phyloP scores from a whole-genome alignment of 2,329 filamentous ascomycete species.

The Coniochaeta sp. region DNA sequence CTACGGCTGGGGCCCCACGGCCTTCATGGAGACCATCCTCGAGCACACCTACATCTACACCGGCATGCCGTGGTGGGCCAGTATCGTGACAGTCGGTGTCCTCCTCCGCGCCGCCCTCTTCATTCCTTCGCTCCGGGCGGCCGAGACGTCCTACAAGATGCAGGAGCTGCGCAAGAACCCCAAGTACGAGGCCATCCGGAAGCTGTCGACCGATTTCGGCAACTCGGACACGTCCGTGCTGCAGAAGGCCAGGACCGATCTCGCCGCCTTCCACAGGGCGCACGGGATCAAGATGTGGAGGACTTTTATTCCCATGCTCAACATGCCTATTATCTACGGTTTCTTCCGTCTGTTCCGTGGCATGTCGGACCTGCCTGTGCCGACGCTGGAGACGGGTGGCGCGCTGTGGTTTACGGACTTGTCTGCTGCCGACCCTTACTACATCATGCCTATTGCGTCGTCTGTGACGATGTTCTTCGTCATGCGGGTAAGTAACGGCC shows the following conservation, averaged over 20 bases:
- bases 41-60: constrained; percentile 76
- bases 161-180: constrained; percentile 47
- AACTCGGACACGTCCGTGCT: constrained; percentile 38
- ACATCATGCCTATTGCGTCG: constrained; percentile 60
- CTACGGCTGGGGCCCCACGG: constrained; percentile 75
- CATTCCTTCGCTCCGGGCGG: constrained; percentile 55
- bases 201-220: constrained; percentile 39
- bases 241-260: constrained; percentile 37
- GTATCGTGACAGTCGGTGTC: constrained; percentile 60
- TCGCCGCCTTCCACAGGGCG: constrained; percentile 42
- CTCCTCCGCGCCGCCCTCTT: constrained; percentile 59
- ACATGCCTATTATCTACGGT: constrained; percentile 67
- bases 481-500: constrained; percentile 43
- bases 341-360: constrained; percentile 70
- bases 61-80: constrained; percentile 76
- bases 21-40: constrained; percentile 64
- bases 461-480: constrained; percentile 49
- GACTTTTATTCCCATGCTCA: constrained; percentile 47
- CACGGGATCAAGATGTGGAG: constrained; percentile 47
- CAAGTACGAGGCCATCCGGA: constrained; percentile 42
- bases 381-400: constrained; percentile 64
- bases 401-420: constrained; percentile 75
- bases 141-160: constrained; percentile 57
- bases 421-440: constrained; percentile 69
- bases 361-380: constrained; percentile 75